phyloP scores from a whole-genome alignment of 2,329 filamentous ascomycete species.

The Colletotrichum incanum region DNA sequence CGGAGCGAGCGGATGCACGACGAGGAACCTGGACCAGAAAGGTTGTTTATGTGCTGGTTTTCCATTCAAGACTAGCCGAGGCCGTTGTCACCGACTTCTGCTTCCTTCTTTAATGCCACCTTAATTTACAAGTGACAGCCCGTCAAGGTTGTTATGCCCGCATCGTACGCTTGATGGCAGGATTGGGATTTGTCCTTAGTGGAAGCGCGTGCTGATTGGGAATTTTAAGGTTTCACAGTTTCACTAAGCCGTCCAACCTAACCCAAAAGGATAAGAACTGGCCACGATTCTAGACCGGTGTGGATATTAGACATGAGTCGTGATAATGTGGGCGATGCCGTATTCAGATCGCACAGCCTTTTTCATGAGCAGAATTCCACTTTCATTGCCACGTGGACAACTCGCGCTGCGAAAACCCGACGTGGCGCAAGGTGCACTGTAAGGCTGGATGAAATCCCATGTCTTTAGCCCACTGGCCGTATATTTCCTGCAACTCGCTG shows the following conservation, averaged over 20 bases:
- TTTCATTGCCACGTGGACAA: constrained; percentile 4
- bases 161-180: constrained; percentile 16
- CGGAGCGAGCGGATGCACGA: constrained; percentile 16
- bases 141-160: constrained; percentile 3
- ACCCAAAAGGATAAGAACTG: constrained; percentile 11
- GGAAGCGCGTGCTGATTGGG: background rate
- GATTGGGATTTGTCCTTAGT: constrained; percentile 5
- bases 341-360: constrained; percentile 1
- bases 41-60: background rate
- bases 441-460: constrained; percentile 19
- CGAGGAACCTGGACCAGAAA: background rate
- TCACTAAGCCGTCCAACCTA: constrained; percentile 26
- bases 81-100: constrained; percentile 17
- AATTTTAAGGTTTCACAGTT: constrained; percentile 18
- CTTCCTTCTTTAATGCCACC: background rate
- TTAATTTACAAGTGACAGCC: constrained; percentile 22
- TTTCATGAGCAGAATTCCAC: constrained; percentile 6
- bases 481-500: background rate
- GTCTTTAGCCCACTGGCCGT: background rate
- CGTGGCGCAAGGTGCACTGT: background rate
- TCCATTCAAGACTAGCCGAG: background rate
- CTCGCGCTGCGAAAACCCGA: background rate
- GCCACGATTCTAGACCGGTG: constrained; percentile 25
- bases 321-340: constrained; percentile 4
- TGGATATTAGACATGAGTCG: constrained; percentile 30